Evolutionary conservation across 116 monocot species (phyloP).

Genomic region (Posidonia oceanica): DNA sequence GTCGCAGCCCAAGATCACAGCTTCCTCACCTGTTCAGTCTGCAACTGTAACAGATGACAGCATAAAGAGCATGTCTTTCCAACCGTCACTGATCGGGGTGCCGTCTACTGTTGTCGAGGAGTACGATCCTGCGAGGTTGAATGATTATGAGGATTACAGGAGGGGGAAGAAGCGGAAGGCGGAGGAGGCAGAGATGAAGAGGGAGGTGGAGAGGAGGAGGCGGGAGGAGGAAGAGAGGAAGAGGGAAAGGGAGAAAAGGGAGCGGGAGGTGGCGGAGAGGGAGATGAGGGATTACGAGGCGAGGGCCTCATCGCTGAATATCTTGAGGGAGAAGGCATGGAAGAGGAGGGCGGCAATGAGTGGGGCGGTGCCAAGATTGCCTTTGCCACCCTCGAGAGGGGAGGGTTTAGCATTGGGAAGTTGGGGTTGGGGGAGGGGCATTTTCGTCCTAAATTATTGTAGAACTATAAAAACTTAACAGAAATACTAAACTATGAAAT

Average conservation of each 20-base stretch:
- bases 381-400: conserved; percentile 38
- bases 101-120: too few species aligned
- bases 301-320: background rate
- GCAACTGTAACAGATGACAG: conserved; percentile 17
- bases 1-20: background rate
- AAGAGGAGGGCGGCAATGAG: too few species aligned
- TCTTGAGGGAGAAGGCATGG: too few species aligned
- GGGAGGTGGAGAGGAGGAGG: too few species aligned
- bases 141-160: background rate
- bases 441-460: too few species aligned
- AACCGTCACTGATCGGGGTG: conserved; percentile 18
- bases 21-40: background rate
- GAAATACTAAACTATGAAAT: too few species aligned
- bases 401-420: too few species aligned
- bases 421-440: too few species aligned
- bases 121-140: background rate
- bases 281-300: conserved; percentile 41
- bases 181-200: conserved; percentile 58
- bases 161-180: conserved; percentile 64
- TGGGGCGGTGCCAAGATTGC: conserved; percentile 21
- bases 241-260: conserved; percentile 43
- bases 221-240: conserved; percentile 58
- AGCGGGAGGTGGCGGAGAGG: conserved; percentile 42
- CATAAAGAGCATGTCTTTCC: conserved; percentile 29
- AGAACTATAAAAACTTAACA: too few species aligned